Percentiles rank a stretch among this genome's conserved stretches.
Conservation (phyloP, 2,329 filamentous ascomycete genomes). For the Cercospora sesami region DNA sequence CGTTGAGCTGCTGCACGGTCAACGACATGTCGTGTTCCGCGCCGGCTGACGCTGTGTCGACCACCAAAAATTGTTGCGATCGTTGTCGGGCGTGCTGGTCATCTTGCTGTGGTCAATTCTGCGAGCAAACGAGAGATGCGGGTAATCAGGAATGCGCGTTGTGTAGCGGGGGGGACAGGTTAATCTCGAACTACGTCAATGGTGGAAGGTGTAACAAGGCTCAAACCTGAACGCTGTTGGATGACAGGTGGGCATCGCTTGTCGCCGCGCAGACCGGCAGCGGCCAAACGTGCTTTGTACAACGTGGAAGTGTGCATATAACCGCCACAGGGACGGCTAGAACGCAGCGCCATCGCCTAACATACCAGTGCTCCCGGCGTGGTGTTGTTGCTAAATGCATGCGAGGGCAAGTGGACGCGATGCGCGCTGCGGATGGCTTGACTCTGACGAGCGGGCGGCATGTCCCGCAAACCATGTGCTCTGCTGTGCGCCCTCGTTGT, state of each 20-base stretch:
- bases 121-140: not conserved
- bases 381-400: not conserved
- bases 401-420: not conserved
- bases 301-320: not conserved
- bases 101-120: conserved; percentile 12
- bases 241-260: not conserved
- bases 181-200: conserved; percentile 4
- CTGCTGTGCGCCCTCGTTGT: not conserved
- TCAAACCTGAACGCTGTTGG: conserved; percentile 10
- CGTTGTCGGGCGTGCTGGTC: not conserved
- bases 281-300: not conserved
- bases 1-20: conserved; percentile 63
- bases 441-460: not conserved
- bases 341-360: not conserved
- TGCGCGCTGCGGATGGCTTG: not conserved
- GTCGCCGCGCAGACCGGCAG: not conserved
- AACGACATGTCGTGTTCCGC: conserved; percentile 56
- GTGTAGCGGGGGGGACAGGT: not conserved
- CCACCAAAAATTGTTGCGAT: not conserved
- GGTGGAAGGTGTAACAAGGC: conserved; percentile 2
- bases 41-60: not conserved
- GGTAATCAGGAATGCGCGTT: not conserved
- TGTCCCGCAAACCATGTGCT: not conserved
- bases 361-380: not conserved
- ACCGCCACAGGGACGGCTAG: not conserved